A percentile compares a stretch with the other conserved stretches of the same genome.
Conservation (phyloP, 75 land plant species). For the Picea glauca region DNA sequence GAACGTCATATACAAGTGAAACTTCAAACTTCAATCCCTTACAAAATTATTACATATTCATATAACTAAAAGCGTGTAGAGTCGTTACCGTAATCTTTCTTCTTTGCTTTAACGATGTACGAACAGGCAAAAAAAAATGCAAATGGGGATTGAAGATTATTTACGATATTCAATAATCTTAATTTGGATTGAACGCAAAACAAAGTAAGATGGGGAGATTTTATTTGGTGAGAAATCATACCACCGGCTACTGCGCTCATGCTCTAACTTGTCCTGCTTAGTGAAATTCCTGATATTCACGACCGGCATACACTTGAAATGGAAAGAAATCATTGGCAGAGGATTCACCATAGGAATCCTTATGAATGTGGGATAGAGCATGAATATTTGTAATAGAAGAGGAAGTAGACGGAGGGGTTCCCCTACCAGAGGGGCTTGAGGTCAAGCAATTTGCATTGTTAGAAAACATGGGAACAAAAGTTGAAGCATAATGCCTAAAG, state of each 20-base stretch:
- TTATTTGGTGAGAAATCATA: not conserved
- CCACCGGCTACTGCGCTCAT: not conserved
- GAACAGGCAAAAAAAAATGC: too few relatives aligned
- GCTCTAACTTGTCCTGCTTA: not conserved
- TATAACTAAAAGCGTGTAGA: not conserved
- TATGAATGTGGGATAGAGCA: too few relatives aligned
- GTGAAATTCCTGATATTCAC: not conserved
- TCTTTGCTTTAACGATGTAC: not conserved
- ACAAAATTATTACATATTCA: not conserved
- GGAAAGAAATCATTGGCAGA: not conserved
- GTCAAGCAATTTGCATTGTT: not conserved
- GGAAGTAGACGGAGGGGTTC: not conserved
- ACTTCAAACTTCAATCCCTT: too few relatives aligned
- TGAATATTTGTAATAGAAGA: not conserved
- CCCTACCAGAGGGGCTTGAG: not conserved
- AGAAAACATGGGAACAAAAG: not conserved
- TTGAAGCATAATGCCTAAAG: not conserved
- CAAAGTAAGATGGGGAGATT: not conserved
- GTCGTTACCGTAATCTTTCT: not conserved
- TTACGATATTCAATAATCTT: too few relatives aligned
- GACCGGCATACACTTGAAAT: not conserved
- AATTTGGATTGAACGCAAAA: too few relatives aligned
- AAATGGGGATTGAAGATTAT: too few relatives aligned
- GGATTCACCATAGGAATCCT: not conserved
- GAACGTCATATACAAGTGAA: slow-evolving; percentile 5